phyloP scores from a whole-genome alignment of 108 stramenopile species.

The Chaetoceros muelleri region DNA sequence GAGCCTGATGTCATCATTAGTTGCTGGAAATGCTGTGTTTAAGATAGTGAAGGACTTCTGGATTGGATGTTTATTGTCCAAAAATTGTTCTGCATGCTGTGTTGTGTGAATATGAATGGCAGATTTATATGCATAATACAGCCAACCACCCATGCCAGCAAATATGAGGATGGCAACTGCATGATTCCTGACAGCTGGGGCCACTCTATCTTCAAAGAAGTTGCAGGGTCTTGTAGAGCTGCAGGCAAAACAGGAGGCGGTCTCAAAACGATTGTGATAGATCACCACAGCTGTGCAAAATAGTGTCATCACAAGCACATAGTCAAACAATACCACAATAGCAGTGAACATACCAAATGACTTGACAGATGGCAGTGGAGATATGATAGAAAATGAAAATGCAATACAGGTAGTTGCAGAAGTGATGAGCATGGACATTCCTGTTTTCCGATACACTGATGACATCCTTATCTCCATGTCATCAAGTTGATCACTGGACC shows the following conservation, averaged over 20 bases:
- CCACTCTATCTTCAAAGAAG: too few species aligned
- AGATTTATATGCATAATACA: constrained; percentile 17
- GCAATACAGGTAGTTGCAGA: constrained; percentile 44
- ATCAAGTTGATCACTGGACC: constrained; percentile 14
- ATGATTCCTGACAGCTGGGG: too few species aligned
- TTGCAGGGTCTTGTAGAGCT: constrained; percentile 9
- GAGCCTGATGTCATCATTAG: constrained; percentile 28
- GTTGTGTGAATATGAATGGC: constrained; percentile 20
- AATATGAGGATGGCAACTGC: too few species aligned
- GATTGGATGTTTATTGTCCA: constrained; percentile 34
- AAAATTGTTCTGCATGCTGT: constrained; percentile 31
- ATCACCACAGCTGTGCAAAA: constrained; percentile 51
- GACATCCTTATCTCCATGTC: constrained; percentile 35
- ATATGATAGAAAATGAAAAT: constrained; percentile 34
- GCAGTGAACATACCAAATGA: constrained; percentile 46
- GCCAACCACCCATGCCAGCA: too few species aligned
- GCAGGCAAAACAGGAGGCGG: too few species aligned
- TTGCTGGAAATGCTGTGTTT: constrained; percentile 20
- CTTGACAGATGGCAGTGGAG: constrained; percentile 27
- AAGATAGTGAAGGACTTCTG: constrained; percentile 37
- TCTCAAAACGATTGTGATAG: constrained; percentile 37
- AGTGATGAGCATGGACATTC: constrained; percentile 39
- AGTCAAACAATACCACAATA: constrained; percentile 39
- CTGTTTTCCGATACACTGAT: constrained; percentile 39
- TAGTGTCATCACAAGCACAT: constrained; percentile 44